Base-by-base conservation (phyloP, 169 alveolate species). In the Plasmodium inui region DNA sequence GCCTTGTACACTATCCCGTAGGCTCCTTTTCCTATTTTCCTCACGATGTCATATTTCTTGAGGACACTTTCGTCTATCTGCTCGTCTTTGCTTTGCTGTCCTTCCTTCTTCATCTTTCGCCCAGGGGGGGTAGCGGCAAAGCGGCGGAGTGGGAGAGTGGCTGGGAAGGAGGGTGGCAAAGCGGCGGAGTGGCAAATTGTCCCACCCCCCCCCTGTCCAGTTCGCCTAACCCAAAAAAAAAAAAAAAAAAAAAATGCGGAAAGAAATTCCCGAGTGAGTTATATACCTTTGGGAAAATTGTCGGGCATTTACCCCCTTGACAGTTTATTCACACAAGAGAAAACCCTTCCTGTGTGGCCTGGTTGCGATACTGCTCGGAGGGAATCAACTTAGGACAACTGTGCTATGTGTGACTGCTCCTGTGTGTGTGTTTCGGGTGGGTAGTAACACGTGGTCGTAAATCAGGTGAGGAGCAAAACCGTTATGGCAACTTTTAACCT, bases 1-100 rank as follows among this genome's bases (percentile, higher is more conserved):
- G 99, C 99, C 96, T 99, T 99, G 99, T 99, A 99, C 3, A 99
- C 99, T 37, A 99, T 98, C 14, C 99, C 99, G 95, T 99, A 99
- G 5, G 99, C 99, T 10, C 99, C 99, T 94, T 98, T 98, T 8
- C 99, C 99, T 85, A 98, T 95, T 81, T 97, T 97, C 78, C 97
- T 96, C 30, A 98, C 89, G 28, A 98, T 89, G 85, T 98, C 98
- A 92, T 97, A 98, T 95, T 97, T 97, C 83, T 97, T 97, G 79
- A 98, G 97, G 32, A 98, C 97, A 90, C 98, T 98, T 14, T 98
- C 98, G 89, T 98, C 99, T 50, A 98, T 96, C 83, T 97, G 98
- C 37, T 84, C 76, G 12, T 28, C 76, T 72, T 72, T 71, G 9
- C 50, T 67, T 57, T 28, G 32, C 22, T 74, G 79, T n/a, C 37